Base-by-base conservation (phyloP, 2,329 filamentous ascomycete genomes). In the Aspergillus fumigatiaffinis region DNA sequence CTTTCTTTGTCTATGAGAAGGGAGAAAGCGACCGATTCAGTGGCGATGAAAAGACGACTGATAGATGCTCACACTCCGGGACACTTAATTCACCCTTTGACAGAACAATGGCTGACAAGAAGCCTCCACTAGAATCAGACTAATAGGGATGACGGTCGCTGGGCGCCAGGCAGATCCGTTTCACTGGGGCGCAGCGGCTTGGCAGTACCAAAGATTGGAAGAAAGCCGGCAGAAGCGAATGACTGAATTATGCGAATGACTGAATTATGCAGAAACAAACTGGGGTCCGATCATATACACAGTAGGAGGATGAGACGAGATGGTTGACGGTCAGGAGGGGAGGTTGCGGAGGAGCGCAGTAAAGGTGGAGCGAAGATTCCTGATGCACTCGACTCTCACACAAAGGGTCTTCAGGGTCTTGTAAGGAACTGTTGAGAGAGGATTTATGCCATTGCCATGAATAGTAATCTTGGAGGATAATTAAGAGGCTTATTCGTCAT, bases 121-220 rank as follows among this genome's bases (percentile, higher is more conserved):
- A 25, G 44, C 23, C 32, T 17, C 32, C 44, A 25, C 44, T 26
- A 47, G 21, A 12, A 47, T 25, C 26, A 26, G 12, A 47, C 44
- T 47, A 23, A 47, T 23, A 23, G 42, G 42, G 42, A 23, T 46
- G 42, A 12, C 42, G 42, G 42, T 46, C 9, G 42, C 44, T 47
- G 44, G 44, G 21, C 44, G 21, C n/a, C 23, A 14, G 21, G 44
- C 44, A 47, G 44, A 47, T 47, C 21, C 35, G 55, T 50, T 56
- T 56, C 32, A 52, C 12, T 47, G 60, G 41, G 57, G 58, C 54
- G 57, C 55, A 62, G 60, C 55, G 50, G 57, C 54, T 57, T 54
- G 53, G 58, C 55, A 26, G 20, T n/a, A 26, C 46, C 26, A 35
- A 28, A 42, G 28, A 42, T 29, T 26, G 20, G 21, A 14, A 29